Percentiles rank a stretch among this genome's conserved stretches.
These are phyloP conservation scores for Wickerhamomyces silvicola DNA, from an alignment of 805 yeast species.

Conservation along the genomic window DNA sequence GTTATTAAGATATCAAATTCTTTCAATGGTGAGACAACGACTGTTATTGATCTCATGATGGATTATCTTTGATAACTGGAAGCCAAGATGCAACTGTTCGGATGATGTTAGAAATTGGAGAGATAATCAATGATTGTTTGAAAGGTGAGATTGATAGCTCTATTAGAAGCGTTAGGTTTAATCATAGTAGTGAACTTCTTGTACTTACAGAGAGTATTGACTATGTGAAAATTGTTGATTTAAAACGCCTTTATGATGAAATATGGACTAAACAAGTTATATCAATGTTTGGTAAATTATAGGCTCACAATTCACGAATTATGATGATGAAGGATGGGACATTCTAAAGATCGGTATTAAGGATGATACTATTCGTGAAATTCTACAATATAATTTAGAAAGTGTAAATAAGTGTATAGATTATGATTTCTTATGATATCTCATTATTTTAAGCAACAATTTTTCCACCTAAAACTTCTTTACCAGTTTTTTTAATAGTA, in stretches of 20 bases:
- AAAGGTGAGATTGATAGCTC: constrained; percentile 38
- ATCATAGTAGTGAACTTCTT: constrained; percentile 36
- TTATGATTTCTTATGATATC: constrained; percentile 27
- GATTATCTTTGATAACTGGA: constrained; percentile 44
- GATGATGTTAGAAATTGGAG: constrained; percentile 37
- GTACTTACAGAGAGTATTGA: constrained; percentile 57
- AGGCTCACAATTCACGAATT: constrained; percentile 43
- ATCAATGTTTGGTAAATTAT: constrained; percentile 53
- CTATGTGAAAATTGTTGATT: constrained; percentile 43
- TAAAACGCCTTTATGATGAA: constrained; percentile 20
- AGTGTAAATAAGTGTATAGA: constrained; percentile 31
- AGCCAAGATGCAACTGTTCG: constrained; percentile 55
- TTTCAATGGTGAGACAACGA: constrained; percentile 21
- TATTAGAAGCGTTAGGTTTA: constrained; percentile 46
- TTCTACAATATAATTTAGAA: constrained; percentile 39
- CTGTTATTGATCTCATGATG: constrained; percentile 50
- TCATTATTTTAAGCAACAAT: constrained; percentile 25
- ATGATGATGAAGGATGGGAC: constrained; percentile 36
- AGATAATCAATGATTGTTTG: constrained; percentile 24
- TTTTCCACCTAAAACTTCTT: constrained; percentile 65
- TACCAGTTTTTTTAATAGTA: constrained; percentile 87
- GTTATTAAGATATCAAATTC: constrained; percentile 20
- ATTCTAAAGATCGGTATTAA: constrained; percentile 46
- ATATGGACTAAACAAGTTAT: constrained; percentile 35
- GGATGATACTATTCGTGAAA: constrained; percentile 53